Conservation (phyloP, 345 rosid genomes). For the Hibiscus syriacus region DNA sequence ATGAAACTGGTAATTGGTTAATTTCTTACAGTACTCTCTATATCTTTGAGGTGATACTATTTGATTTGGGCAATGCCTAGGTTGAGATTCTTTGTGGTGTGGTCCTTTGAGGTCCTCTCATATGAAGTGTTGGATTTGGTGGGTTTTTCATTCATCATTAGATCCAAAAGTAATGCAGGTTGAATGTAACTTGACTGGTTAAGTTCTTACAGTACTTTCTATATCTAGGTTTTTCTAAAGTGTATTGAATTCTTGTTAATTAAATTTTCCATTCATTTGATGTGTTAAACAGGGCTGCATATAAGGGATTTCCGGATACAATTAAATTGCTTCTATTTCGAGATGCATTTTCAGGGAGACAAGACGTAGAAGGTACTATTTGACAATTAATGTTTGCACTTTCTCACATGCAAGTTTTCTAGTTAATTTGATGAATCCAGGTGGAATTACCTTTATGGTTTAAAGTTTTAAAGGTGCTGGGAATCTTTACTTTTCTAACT, state of each 20-base stretch:
- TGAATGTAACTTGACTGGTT: neutral
- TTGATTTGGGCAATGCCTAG: neutral
- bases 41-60: neutral
- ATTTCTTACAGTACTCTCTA: no score
- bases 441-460: neutral
- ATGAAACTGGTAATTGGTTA: no score
- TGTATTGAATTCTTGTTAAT: neutral
- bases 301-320: slow-evolving; percentile 73
- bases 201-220: neutral
- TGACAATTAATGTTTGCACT: neutral
- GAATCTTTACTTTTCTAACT: neutral
- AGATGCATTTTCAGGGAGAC: slow-evolving; percentile 72
- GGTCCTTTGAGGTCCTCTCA: neutral
- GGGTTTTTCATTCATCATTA: neutral
- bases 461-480: neutral
- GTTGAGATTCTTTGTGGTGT: neutral
- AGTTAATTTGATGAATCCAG: neutral
- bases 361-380: slow-evolving; percentile 67
- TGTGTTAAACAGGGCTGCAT: slow-evolving; percentile 72
- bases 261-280: slow-evolving; percentile 6
- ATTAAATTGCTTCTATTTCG: slow-evolving; percentile 82
- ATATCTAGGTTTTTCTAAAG: neutral
- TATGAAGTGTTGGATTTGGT: neutral
- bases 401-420: neutral
- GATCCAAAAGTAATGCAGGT: neutral